A percentile compares a stretch with the other conserved stretches of the same genome.
Conservation (phyloP, 225 moss, liverwort and hornwort species). For the Physcomitrium patens region DNA sequence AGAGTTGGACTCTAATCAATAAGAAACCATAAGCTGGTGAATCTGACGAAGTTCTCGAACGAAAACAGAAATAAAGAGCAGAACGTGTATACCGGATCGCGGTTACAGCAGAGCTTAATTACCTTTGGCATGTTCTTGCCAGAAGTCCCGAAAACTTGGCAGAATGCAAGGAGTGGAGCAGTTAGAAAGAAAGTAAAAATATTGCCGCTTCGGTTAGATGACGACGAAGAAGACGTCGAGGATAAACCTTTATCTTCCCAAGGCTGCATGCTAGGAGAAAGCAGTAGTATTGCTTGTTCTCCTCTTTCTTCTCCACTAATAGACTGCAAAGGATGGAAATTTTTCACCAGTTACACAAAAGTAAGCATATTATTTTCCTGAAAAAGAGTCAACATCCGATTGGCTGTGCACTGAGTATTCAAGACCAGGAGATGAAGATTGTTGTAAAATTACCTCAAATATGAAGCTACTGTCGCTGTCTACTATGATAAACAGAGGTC, state of each 20-base stretch:
- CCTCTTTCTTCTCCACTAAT: constrained; percentile 95
- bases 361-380: constrained; percentile 4
- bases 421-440: constrained; percentile 11
- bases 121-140: constrained; percentile 73
- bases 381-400: constrained; percentile 5
- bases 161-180: constrained; percentile 93
- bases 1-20: constrained; percentile 18
- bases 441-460: constrained; percentile 69
- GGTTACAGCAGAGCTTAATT: constrained; percentile 22
- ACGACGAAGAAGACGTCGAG: constrained; percentile 42
- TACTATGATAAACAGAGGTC: constrained; percentile 85
- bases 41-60: constrained; percentile 18
- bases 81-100: constrained; percentile 13
- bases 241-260: constrained; percentile 67
- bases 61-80: constrained; percentile 8
- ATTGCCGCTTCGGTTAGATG: constrained; percentile 69
- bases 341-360: background rate
- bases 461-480: constrained; percentile 94
- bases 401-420: constrained; percentile 7
- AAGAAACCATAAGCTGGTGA: constrained; percentile 8
- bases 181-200: constrained; percentile 92
- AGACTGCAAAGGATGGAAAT: constrained; percentile 45
- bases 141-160: constrained; percentile 67
- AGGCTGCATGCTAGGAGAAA: constrained; percentile 82
- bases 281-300: constrained; percentile 75